Percentiles rank a stretch among this genome's conserved stretches.
Evolutionary conservation across 345 rosid species (phyloP).

Genomic region (Populus alba): DNA sequence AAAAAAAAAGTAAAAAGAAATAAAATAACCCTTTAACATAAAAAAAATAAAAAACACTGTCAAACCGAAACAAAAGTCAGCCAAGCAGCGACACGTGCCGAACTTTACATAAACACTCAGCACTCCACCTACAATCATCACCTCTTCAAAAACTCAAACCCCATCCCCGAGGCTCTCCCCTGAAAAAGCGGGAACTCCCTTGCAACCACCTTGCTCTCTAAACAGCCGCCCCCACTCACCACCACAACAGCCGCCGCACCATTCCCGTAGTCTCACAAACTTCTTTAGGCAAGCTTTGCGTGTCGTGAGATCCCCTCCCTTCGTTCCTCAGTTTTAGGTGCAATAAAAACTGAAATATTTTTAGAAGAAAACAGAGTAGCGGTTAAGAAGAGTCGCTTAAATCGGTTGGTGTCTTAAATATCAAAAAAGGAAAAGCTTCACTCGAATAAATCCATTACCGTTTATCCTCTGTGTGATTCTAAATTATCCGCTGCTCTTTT

Average conservation of each 20-base stretch:
- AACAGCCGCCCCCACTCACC: slow-evolving; percentile 3
- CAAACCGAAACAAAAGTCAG: neutral
- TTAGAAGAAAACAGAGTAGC: neutral
- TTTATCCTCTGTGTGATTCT: neutral
- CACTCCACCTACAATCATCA: neutral
- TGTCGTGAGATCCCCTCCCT: slow-evolving; percentile 17
- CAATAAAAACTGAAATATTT: neutral
- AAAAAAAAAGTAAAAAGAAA: too few relatives aligned
- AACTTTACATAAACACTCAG: slow-evolving; percentile 7
- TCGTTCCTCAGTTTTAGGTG: neutral
- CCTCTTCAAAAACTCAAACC: neutral
- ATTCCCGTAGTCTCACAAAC: neutral
- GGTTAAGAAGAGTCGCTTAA: slow-evolving; percentile 7
- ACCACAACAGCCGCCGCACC: slow-evolving; percentile 9
- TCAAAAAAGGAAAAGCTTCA: neutral
- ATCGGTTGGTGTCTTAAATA: neutral
- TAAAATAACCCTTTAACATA: too few relatives aligned
- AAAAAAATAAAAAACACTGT: neutral
- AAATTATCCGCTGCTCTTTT: neutral
- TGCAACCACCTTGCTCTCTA: neutral
- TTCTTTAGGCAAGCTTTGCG: neutral
- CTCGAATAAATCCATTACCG: neutral
- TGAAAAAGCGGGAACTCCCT: slow-evolving; percentile 15
- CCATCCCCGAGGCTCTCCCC: neutral
- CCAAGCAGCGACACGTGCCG: slow-evolving; percentile 17